These are phyloP conservation scores for Thalassiosira exigua DNA, from an alignment of 352 stramenopile genomes.

Conservation along the genomic window DNA sequence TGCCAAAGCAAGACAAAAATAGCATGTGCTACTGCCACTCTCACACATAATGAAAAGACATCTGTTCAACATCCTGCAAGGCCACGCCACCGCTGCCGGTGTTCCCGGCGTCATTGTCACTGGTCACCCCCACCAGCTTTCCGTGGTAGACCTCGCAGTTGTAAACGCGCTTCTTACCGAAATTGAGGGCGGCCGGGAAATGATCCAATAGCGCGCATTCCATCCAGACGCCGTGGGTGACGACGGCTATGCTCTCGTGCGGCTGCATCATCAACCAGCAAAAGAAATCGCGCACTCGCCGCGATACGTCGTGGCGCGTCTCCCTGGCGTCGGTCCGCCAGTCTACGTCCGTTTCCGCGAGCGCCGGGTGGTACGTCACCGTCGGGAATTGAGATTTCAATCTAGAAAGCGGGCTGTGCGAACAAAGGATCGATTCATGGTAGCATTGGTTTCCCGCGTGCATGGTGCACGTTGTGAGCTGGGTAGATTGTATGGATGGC, in stretches of 20 bases:
- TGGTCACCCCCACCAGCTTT: constrained; percentile 32
- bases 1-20: too few species aligned
- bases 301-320: constrained; percentile 54
- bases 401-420: constrained; percentile 30
- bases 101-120: not conserved
- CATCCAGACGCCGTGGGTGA: constrained; percentile 81
- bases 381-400: constrained; percentile 57
- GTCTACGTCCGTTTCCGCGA: constrained; percentile 67
- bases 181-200: constrained; percentile 55
- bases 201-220: constrained; percentile 66
- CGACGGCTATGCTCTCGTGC: constrained; percentile 67
- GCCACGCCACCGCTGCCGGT: too few species aligned
- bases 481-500: too few species aligned
- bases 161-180: constrained; percentile 68
- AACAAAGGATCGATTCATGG: too few species aligned
- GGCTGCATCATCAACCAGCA: constrained; percentile 48
- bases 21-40: too few species aligned
- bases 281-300: constrained; percentile 65
- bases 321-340: constrained; percentile 66
- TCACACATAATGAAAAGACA: not conserved
- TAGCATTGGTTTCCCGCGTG: too few species aligned
- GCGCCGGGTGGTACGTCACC: constrained; percentile 56
- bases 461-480: too few species aligned
- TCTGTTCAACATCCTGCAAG: constrained; percentile 18
- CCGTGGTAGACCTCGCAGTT: constrained; percentile 78